A percentile compares a stretch with the other conserved stretches of the same genome.
phyloP scores from a whole-genome alignment of 768 basidiomycete species.

The Leccinellum rugosiceps region DNA sequence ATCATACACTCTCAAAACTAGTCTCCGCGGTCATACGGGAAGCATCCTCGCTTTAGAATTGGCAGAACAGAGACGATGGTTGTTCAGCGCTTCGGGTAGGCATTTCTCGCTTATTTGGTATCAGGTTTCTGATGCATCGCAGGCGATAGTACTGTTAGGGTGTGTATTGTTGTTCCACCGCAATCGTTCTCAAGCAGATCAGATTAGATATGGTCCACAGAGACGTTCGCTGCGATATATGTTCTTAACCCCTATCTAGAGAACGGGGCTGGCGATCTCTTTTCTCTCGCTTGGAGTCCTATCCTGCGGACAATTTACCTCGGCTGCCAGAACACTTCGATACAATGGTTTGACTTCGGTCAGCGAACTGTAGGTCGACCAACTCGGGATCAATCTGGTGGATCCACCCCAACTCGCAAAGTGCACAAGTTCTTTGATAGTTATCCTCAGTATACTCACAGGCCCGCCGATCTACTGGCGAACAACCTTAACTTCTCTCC shows the following conservation, averaged over 20 bases:
- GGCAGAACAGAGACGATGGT: conserved; percentile 72
- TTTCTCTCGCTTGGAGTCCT: conserved; percentile 78
- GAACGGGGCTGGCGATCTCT: conserved; percentile 81
- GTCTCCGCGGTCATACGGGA: conserved; percentile 77
- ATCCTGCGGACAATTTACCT: conserved; percentile 70
- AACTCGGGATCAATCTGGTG: conserved; percentile 23
- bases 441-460: conserved; percentile 70
- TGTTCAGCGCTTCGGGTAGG: conserved; percentile 87
- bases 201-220: conserved; percentile 77
- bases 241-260: conserved; percentile 77
- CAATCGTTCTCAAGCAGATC: conserved; percentile 4
- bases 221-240: conserved; percentile 61
- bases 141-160: conserved; percentile 89
- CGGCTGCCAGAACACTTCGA: conserved; percentile 90
- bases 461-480: conserved; percentile 65
- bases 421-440: conserved; percentile 92
- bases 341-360: conserved; percentile 81
- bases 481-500: conserved; percentile 45
- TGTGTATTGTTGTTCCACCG: conserved; percentile 32
- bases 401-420: conserved; percentile 42
- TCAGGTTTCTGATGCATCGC: conserved; percentile 3
- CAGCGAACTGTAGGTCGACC: not conserved
- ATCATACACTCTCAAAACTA: conserved; percentile 63
- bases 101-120: not conserved
- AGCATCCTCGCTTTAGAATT: conserved; percentile 80